Base-by-base conservation (phyloP, 352 stramenopile species). In the Elongisporangium senticosum region DNA sequence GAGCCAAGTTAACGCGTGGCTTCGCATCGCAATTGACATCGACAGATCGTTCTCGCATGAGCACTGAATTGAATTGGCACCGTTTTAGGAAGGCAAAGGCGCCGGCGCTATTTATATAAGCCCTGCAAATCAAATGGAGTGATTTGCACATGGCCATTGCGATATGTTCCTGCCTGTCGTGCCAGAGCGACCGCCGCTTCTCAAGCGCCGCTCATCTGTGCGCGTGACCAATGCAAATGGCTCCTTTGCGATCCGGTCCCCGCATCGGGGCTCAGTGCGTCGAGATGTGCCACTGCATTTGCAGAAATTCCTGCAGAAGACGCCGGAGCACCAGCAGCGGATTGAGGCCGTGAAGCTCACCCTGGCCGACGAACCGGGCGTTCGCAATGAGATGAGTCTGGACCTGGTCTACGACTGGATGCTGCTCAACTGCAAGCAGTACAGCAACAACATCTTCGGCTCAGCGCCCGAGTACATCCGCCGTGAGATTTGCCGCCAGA, bases 361-460 rank as follows among this genome's bases (percentile, higher is more conserved):
- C 39, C 64, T 91, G 6, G 57, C 61, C 8, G 77, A 87, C 48
- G 72, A 87, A 22, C 74, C 79, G 0, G 69, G 67, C 8, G 37
- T 68, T 2, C 75, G 82, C 24, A 87, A 85, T 43, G 82, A 91
- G 56, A 61, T 79, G 47, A 88, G 79, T 55, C 76, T 89, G 26
- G 75, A 89, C 19, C 43, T 89, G 1, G 75, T 91, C 4, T 91
- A 89, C 68, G 67, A 75, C 47, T 91, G 82, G 82, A 91, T 91
- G 82, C 67, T 89, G 51, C 71, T 82, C 43, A 88, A 89, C 68
- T 91, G 82, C 55, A 87, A 88, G 54, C 77, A 88, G 65, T 86
- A 89, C 64, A 89, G 79, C 67, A 89, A 88, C 74, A 88, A 89
- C 58, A 91, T 91, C 51, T 89, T 91, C 51, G 82, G 78, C 7